Percentiles rank a stretch among this genome's conserved stretches.
Evolutionary conservation across 345 rosid species (phyloP).

Genomic region (Populus simonii): DNA sequence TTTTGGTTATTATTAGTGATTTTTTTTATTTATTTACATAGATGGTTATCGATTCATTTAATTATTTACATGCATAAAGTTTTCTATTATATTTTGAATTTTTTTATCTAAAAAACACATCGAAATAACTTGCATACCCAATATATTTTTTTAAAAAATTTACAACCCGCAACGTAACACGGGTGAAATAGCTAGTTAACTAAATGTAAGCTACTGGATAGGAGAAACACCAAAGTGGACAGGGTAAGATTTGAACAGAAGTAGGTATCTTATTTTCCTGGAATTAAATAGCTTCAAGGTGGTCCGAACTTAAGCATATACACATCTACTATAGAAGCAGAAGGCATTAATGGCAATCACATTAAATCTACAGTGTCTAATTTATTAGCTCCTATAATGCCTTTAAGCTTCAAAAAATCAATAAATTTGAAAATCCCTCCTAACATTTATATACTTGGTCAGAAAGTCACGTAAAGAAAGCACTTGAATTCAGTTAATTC

Average conservation of each 20-base stretch:
- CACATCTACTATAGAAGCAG: not conserved
- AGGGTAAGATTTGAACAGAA: not conserved
- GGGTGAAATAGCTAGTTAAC: no score
- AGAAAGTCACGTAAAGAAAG: constrained; percentile 41
- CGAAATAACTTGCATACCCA: no score
- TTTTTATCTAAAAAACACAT: no score
- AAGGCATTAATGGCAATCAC: constrained; percentile 43
- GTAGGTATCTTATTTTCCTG: not conserved
- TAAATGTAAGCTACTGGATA: no score
- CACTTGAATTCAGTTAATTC: constrained; percentile 27
- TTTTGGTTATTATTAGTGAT: no score
- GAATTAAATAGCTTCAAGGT: not conserved
- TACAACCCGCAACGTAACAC: no score
- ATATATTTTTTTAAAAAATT: no score
- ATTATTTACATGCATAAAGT: no score
- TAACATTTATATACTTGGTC: constrained; percentile 24
- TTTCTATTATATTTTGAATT: no score
- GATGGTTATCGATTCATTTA: no score
- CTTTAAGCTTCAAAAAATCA: not conserved
- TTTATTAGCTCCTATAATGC: constrained; percentile 16
- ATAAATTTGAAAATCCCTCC: constrained; percentile 17
- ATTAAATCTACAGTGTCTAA: constrained; percentile 26
- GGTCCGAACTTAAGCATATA: not conserved
- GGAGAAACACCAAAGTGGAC: not conserved
- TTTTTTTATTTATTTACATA: no score